Percentiles rank a stretch among this genome's conserved stretches.
These are phyloP conservation scores for Kwoniella shandongensis DNA, from an alignment of 768 basidiomycete species.

Conservation along the genomic window DNA sequence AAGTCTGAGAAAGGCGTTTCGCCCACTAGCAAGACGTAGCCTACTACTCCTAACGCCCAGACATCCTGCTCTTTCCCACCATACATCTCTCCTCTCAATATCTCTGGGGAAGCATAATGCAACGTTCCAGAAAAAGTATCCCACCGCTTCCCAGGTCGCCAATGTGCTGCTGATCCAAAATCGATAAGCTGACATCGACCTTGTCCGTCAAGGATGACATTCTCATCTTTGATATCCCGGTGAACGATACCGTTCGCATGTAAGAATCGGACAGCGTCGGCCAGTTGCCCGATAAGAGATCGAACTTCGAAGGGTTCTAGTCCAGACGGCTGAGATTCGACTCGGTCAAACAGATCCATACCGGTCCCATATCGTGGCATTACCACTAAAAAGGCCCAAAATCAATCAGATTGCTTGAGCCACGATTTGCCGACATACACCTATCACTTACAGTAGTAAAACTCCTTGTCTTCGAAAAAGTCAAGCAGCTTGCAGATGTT, in stretches of 20 bases:
- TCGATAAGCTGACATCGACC: constrained; percentile 92
- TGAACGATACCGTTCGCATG: constrained; percentile 94
- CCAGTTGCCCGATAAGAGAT: constrained; percentile 87
- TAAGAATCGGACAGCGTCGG: constrained; percentile 82
- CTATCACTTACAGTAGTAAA: constrained; percentile 67
- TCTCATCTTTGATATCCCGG: constrained; percentile 97
- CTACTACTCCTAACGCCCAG: constrained; percentile 97
- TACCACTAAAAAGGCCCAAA: constrained; percentile 61
- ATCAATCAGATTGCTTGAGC: not conserved
- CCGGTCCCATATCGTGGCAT: constrained; percentile 66
- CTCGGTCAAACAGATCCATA: constrained; percentile 87
- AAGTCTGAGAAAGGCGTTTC: constrained; percentile 50
- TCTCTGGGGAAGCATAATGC: constrained; percentile 96
- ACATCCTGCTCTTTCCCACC: constrained; percentile 96
- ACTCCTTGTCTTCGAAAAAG: constrained; percentile 95
- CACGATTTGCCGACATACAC: not conserved
- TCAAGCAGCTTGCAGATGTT: constrained; percentile 92
- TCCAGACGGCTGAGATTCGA: constrained; percentile 83
- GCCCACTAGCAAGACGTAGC: constrained; percentile 77
- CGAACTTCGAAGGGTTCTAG: constrained; percentile 71
- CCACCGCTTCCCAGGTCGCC: constrained; percentile 56
- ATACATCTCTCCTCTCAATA: constrained; percentile 89
- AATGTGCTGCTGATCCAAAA: constrained; percentile 73
- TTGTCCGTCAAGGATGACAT: constrained; percentile 61
- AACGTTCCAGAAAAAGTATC: constrained; percentile 57